phyloP scores from a whole-genome alignment of 805 yeast genomes.

The Yarrowia phangngaensis region DNA sequence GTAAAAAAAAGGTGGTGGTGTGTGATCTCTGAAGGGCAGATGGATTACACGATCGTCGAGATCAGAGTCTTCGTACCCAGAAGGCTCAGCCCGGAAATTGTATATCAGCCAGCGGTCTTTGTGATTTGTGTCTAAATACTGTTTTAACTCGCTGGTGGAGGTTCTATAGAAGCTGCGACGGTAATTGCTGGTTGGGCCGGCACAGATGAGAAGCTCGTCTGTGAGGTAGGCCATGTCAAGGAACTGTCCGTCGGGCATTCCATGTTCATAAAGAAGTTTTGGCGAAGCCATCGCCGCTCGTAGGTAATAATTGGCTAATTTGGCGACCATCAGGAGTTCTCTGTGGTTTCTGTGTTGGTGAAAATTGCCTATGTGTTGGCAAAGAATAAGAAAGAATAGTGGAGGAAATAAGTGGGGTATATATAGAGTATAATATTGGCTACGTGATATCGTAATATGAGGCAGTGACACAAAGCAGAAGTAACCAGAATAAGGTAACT shows the following conservation, averaged over 20 bases:
- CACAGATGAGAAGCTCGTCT: slow-evolving; percentile 62
- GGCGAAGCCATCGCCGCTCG: slow-evolving; percentile 23
- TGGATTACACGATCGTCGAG: slow-evolving; percentile 40
- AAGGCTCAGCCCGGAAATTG: slow-evolving; percentile 63
- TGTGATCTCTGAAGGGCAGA: slow-evolving; percentile 72
- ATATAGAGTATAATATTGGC: too few relatives aligned
- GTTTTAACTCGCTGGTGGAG: slow-evolving; percentile 49
- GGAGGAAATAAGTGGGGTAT: too few relatives aligned
- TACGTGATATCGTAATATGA: too few relatives aligned
- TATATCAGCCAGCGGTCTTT: slow-evolving; percentile 64
- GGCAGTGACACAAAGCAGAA: too few relatives aligned
- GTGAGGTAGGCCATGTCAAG: slow-evolving; percentile 68
- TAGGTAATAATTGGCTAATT: slow-evolving; percentile 14
- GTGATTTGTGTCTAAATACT: slow-evolving; percentile 48
- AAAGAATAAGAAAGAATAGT: too few relatives aligned
- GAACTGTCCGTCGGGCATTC: slow-evolving; percentile 32
- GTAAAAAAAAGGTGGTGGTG: slow-evolving; percentile 61
- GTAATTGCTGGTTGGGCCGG: slow-evolving; percentile 60
- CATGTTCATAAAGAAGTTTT: slow-evolving; percentile 28
- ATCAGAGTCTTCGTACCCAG: slow-evolving; percentile 43
- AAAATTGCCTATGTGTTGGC: too few relatives aligned
- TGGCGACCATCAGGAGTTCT: slow-evolving; percentile 19
- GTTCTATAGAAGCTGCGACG: slow-evolving; percentile 51
- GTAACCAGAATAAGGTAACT: too few relatives aligned
- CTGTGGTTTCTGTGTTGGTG: slow-evolving; percentile 17